These are phyloP conservation scores for Cladobotryum protrusum DNA, from an alignment of 2,329 filamentous ascomycete species.

Conservation along the genomic window DNA sequence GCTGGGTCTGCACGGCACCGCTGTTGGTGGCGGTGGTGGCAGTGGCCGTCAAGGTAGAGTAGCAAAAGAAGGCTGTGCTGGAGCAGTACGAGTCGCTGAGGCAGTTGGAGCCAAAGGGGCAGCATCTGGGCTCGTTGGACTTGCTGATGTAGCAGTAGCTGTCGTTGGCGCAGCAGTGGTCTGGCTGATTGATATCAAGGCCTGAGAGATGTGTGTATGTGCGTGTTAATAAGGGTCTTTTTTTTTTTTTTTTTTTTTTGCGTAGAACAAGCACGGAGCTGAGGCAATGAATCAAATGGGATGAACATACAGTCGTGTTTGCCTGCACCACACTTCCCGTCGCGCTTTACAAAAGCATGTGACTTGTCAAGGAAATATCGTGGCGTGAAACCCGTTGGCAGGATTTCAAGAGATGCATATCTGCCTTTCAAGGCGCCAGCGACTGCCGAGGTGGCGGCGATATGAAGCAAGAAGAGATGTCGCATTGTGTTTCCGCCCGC, in stretches of 20 bases:
- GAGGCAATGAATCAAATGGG: too few species aligned
- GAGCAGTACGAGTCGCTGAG: constrained; percentile 29
- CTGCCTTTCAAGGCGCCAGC: constrained; percentile 9
- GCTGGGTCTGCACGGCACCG: neutral
- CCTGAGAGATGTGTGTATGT: constrained; percentile 23
- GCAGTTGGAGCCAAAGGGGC: constrained; percentile 38
- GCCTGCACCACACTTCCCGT: constrained; percentile 20
- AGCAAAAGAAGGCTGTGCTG: constrained; percentile 29
- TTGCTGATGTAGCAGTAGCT: constrained; percentile 41
- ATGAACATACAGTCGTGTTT: constrained; percentile 26
- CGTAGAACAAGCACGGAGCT: too few species aligned
- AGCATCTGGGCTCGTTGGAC: constrained; percentile 31
- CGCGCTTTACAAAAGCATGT: constrained; percentile 23
- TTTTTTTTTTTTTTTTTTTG: neutral
- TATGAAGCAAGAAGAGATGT: constrained; percentile 3
- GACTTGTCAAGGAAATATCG: constrained; percentile 25
- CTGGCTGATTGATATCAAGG: constrained; percentile 33
- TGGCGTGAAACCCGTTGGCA: constrained; percentile 23
- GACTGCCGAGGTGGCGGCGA: constrained; percentile 2
- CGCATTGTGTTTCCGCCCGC: constrained; percentile 6
- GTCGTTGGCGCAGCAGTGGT: constrained; percentile 37
- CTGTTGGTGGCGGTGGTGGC: constrained; percentile 17
- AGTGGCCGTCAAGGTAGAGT: constrained; percentile 20
- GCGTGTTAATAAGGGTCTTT: neutral
- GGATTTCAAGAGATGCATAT: constrained; percentile 18